These are phyloP conservation scores for Astragalus glycyphyllos DNA, from an alignment of 306 rosid genomes.

Conservation along the genomic window DNA sequence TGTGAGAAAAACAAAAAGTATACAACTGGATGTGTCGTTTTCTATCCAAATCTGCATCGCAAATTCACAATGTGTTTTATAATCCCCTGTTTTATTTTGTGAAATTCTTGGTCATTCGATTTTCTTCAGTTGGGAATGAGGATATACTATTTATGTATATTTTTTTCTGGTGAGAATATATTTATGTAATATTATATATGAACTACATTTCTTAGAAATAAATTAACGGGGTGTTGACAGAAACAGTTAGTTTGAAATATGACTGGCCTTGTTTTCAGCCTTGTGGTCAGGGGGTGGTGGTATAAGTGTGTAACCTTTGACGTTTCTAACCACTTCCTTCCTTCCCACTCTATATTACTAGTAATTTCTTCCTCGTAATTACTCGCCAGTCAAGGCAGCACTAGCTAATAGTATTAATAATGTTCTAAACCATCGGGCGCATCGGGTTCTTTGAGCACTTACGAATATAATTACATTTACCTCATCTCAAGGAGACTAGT, in stretches of 20 bases:
- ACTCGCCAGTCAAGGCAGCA: too few relatives aligned
- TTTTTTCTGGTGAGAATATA: too few relatives aligned
- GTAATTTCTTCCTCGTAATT: too few relatives aligned
- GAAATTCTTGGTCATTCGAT: constrained; percentile 18
- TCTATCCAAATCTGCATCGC: constrained; percentile 5
- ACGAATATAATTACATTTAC: too few relatives aligned
- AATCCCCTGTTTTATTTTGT: background rate
- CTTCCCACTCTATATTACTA: too few relatives aligned
- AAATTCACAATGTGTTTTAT: background rate
- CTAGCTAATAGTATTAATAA: too few relatives aligned
- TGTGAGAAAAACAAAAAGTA: background rate
- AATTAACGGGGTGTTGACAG: background rate
- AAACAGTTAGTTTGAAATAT: constrained; percentile 36
- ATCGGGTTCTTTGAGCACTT: too few relatives aligned
- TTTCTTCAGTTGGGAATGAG: background rate
- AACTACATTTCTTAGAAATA: constrained; percentile 8
- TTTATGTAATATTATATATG: background rate
- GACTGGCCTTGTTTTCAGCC: background rate
- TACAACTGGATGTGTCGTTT: constrained; percentile 18
- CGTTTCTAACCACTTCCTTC: background rate
- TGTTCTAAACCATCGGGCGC: too few relatives aligned
- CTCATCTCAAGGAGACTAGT: too few relatives aligned
- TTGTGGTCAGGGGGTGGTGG: background rate
- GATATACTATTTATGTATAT: too few relatives aligned
- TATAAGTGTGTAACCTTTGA: constrained; percentile 8